Evolutionary conservation across 306 rosid genomes (phyloP), one percentile per base, ranked within the genome.

Genomic region (Cicer chorassanicum): DNA sequence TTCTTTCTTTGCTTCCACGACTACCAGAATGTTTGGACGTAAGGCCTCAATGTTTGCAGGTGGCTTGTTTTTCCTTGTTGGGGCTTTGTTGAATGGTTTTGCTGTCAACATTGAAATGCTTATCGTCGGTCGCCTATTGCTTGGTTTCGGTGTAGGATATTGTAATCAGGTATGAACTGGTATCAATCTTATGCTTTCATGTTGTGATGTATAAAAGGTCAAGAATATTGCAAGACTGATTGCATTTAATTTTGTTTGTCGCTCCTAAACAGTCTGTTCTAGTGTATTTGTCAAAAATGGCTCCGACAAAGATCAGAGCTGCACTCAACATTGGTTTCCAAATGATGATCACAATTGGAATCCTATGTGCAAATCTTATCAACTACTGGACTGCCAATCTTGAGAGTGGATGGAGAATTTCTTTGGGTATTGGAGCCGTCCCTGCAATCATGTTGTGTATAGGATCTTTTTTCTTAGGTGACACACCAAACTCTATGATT

Each of bases 91-190:
- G 29, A 55, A 55, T 55, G 61, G 61, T 18, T 55, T 55, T 4
- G 61, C 38, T 55, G 2, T 54, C 12, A 54, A 54, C 5, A 19
- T 54, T 54, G 34, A 16, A 54, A 54, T 61, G 79, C 72, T 48
- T 13, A 48, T 48, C 16, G 1, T 48, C 2, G 53, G 53, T 48
- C 53, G 53, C 53, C 53, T 48, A 48, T 12, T 48, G 16, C 53
- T 48, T 13, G 53, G 53, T 48, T 48, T 48, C 6, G 53, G 53
- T 1, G 80, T 75, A 48, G 80, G 73, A 4, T 75, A 75, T 2
- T 75, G 65, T n/a, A 75, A 75, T 53, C 72, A 65, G 50, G 79
- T 75, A 75, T 45, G 59, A 4, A 41, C 16, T 29, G 18, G 0
- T 1, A 39, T 68, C 6, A 7, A 6, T 6, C 5, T 15, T 19